Evolutionary conservation across 768 basidiomycete species (phyloP).

Genomic region (Tremella mesenterica): DNA sequence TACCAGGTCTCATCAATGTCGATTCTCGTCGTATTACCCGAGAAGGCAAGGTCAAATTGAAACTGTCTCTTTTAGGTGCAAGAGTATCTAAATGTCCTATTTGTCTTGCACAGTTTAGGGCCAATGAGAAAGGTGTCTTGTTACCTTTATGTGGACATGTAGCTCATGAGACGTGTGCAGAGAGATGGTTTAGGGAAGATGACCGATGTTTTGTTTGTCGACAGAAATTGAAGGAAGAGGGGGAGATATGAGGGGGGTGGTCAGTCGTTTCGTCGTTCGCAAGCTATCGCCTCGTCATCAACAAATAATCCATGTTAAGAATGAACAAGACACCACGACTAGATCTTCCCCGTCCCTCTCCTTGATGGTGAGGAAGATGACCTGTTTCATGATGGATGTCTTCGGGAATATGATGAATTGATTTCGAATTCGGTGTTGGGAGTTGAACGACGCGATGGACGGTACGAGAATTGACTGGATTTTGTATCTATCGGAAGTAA

Average conservation of each 20-base stretch:
- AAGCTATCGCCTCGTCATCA: too few species aligned
- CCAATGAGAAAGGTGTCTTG: slow-evolving; percentile 53
- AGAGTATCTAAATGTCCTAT: slow-evolving; percentile 64
- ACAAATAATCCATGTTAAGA: too few species aligned
- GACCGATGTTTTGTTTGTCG: slow-evolving; percentile 62
- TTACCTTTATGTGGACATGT: slow-evolving; percentile 56
- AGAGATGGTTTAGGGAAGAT: slow-evolving; percentile 56
- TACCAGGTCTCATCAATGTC: slow-evolving; percentile 49
- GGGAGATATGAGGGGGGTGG: slow-evolving; percentile 7
- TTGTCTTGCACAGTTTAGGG: slow-evolving; percentile 63
- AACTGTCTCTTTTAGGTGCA: slow-evolving; percentile 57
- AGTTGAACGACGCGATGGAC: too few species aligned
- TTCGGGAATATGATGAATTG: too few species aligned
- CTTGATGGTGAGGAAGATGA: too few species aligned
- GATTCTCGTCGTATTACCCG: slow-evolving; percentile 54
- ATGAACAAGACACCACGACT: too few species aligned
- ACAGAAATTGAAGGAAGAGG: slow-evolving; percentile 18
- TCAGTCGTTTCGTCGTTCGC: too few species aligned
- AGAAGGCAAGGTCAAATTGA: slow-evolving; percentile 64
- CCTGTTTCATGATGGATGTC: too few species aligned
- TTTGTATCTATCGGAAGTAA: too few species aligned
- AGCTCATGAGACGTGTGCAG: slow-evolving; percentile 57
- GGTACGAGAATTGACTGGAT: too few species aligned
- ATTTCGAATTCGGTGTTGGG: too few species aligned
- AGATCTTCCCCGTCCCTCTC: too few species aligned